Conservation (phyloP, 2,329 filamentous ascomycete genomes). For the Westerdykella aurantiaca region DNA sequence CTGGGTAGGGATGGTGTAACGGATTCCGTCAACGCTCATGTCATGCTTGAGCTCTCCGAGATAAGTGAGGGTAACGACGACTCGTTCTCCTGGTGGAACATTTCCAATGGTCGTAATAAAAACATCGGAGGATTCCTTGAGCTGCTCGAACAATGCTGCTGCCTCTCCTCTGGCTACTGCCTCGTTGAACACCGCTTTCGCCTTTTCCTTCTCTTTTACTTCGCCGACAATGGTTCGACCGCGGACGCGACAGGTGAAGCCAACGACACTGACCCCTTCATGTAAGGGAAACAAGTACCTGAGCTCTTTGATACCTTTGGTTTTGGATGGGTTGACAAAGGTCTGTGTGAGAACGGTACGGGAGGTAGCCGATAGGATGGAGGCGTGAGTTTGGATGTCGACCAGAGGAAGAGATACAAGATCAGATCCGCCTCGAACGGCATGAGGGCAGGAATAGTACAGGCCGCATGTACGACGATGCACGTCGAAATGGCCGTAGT, state of each 20-base stretch:
- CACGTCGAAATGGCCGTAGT: not conserved
- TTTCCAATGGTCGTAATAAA: slow-evolving; percentile 66
- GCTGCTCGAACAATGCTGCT: slow-evolving; percentile 61
- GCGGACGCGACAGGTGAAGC: slow-evolving; percentile 60
- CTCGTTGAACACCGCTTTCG: slow-evolving; percentile 53
- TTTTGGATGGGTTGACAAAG: slow-evolving; percentile 53
- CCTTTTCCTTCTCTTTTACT: slow-evolving; percentile 61
- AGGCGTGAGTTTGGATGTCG: slow-evolving; percentile 53
- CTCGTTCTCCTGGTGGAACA: slow-evolving; percentile 52
- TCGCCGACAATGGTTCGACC: slow-evolving; percentile 56
- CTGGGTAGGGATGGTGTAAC: slow-evolving; percentile 62
- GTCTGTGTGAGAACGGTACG: slow-evolving; percentile 52
- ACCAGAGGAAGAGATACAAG: slow-evolving; percentile 52
- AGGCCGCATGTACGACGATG: slow-evolving; percentile 17
- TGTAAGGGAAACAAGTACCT: slow-evolving; percentile 67
- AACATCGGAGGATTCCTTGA: slow-evolving; percentile 55
- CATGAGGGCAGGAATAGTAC: slow-evolving; percentile 16
- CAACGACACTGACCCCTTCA: slow-evolving; percentile 64
- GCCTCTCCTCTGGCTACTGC: slow-evolving; percentile 56
- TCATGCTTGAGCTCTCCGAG: slow-evolving; percentile 69
- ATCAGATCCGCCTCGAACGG: slow-evolving; percentile 1
- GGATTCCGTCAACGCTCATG: slow-evolving; percentile 59
- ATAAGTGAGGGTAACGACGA: slow-evolving; percentile 60
- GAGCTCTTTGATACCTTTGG: slow-evolving; percentile 48
- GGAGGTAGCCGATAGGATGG: slow-evolving; percentile 52